These are phyloP conservation scores for Colletotrichum godetiae DNA, from an alignment of 2,329 filamentous ascomycete genomes.

Conservation along the genomic window DNA sequence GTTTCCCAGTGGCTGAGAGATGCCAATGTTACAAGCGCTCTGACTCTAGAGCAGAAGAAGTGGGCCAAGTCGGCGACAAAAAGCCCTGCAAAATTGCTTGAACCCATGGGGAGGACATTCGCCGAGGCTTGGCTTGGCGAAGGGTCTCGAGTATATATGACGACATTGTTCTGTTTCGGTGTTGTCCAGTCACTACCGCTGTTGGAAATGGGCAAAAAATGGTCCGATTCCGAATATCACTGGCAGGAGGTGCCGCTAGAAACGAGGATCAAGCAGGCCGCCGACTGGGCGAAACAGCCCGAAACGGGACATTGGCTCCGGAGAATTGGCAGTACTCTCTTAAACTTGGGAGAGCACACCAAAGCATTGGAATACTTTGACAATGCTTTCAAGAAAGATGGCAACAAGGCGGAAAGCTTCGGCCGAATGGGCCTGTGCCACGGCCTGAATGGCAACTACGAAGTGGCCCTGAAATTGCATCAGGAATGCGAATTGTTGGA, in stretches of 20 bases:
- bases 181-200: conserved; percentile 55
- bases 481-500: conserved; percentile 51
- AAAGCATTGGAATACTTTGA: conserved; percentile 51
- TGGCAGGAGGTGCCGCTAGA: conserved; percentile 50
- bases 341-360: conserved; percentile 48
- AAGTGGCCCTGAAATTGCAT: conserved; percentile 48
- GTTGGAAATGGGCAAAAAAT: conserved; percentile 51
- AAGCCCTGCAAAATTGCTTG: conserved; percentile 46
- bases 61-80: conserved; percentile 45
- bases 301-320: conserved; percentile 51
- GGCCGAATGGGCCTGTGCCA: conserved; percentile 56
- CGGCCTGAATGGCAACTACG: conserved; percentile 48
- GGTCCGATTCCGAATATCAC: conserved; percentile 48
- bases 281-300: conserved; percentile 49
- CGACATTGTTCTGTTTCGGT: conserved; percentile 55
- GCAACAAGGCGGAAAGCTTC: conserved; percentile 50
- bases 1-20: conserved; percentile 51
- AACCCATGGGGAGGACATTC: conserved; percentile 52
- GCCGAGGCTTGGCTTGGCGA: conserved; percentile 51
- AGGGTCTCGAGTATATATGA: conserved; percentile 49
- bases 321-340: conserved; percentile 53
- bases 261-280: conserved; percentile 49
- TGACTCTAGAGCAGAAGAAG: conserved; percentile 42
- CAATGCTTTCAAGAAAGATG: conserved; percentile 49
- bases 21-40: conserved; percentile 43